Evolutionary conservation across 2,329 filamentous ascomycete genomes (phyloP).

Genomic region (Pseudocercospora fijiensis): DNA sequence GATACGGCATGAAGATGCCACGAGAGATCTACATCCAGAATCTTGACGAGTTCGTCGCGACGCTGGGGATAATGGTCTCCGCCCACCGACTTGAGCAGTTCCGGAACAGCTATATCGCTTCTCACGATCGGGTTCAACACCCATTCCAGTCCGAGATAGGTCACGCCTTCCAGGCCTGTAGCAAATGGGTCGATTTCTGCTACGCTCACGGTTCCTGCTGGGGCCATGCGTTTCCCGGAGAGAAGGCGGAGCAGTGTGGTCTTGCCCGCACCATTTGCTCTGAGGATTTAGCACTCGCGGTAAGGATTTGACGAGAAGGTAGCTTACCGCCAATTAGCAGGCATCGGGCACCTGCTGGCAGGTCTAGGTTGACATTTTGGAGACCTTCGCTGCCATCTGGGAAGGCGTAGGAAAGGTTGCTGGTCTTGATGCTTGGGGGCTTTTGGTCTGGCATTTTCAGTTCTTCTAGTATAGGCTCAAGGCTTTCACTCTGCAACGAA

Average conservation of each 20-base stretch:
- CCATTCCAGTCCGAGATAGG: conserved; percentile 97
- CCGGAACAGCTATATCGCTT: conserved; percentile 86
- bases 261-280: conserved; percentile 92
- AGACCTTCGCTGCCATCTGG: conserved; percentile 81
- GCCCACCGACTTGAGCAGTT: conserved; percentile 80
- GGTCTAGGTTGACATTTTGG: conserved; percentile 66
- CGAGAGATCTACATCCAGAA: conserved; percentile 84
- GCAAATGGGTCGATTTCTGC: conserved; percentile 89
- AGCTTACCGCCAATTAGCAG: conserved; percentile 77
- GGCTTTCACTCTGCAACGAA: not conserved
- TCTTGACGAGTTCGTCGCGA: conserved; percentile 79
- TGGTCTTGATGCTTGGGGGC: conserved; percentile 67
- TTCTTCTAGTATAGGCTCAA: not conserved
- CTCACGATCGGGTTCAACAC: conserved; percentile 95
- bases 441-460: conserved; percentile 32
- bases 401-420: conserved; percentile 81
- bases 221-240: conserved; percentile 90
- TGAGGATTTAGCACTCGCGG: conserved; percentile 33
- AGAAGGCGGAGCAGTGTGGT: conserved; percentile 93
- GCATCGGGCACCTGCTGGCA: conserved; percentile 81
- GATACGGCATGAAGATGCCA: conserved; percentile 97
- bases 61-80: conserved; percentile 79
- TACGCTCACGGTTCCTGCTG: conserved; percentile 70
- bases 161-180: conserved; percentile 85
- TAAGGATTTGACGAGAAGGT: conserved; percentile 10